These are phyloP conservation scores for Lipomyces oligophaga DNA, from an alignment of 805 yeast species.

Conservation along the genomic window DNA sequence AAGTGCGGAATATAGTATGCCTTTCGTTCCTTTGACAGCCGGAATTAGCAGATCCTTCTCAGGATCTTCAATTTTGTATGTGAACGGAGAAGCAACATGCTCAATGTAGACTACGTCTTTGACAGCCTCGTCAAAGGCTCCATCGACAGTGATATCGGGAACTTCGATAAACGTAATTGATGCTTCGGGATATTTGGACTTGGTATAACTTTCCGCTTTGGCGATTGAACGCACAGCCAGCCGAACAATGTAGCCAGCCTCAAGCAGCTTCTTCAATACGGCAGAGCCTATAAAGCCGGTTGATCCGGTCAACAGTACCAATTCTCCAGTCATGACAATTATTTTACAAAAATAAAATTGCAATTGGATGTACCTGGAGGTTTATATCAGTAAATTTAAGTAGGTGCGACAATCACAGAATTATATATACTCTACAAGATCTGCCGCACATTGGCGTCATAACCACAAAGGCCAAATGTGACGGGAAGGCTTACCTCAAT, in stretches of 20 bases:
- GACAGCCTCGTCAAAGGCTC: slow-evolving; percentile 50
- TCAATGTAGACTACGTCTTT: slow-evolving; percentile 38
- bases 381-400: too few relatives aligned
- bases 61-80: slow-evolving; percentile 35
- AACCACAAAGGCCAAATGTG: too few relatives aligned
- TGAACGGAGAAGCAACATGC: slow-evolving; percentile 44
- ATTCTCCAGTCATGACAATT: too few relatives aligned
- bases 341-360: too few relatives aligned
- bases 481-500: too few relatives aligned
- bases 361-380: too few relatives aligned
- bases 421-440: too few relatives aligned
- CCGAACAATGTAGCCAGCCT: slow-evolving; percentile 43
- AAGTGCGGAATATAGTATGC: slow-evolving; percentile 43
- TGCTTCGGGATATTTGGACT: slow-evolving; percentile 34
- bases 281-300: slow-evolving; percentile 51
- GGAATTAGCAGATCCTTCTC: slow-evolving; percentile 44
- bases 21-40: slow-evolving; percentile 47
- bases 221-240: slow-evolving; percentile 46
- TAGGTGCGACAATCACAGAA: too few relatives aligned
- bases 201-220: slow-evolving; percentile 40
- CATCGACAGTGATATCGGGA: slow-evolving; percentile 34
- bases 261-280: slow-evolving; percentile 40
- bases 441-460: too few relatives aligned
- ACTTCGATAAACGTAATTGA: slow-evolving; percentile 37
- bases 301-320: slow-evolving; percentile 50